Conservation (phyloP, 2,329 filamentous ascomycete genomes). For the Xylaria sp. region DNA sequence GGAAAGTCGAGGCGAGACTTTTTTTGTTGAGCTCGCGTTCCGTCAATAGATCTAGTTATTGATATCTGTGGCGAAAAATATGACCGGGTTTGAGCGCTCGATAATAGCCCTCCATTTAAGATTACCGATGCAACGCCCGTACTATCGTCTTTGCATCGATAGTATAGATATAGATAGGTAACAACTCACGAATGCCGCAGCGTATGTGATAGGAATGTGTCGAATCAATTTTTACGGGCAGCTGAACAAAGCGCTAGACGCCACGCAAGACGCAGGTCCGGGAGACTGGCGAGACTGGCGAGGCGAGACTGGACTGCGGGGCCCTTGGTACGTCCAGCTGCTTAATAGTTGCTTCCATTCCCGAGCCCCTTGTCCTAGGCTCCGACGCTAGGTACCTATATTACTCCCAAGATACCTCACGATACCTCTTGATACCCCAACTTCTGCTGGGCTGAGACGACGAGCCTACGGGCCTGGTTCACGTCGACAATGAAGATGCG, state of each 20-base stretch:
- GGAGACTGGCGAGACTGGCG: slow-evolving; percentile 8
- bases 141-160: slow-evolving; percentile 1
- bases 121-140: background rate
- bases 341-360: slow-evolving; percentile 9
- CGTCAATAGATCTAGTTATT: background rate
- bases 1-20: background rate
- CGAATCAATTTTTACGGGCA: slow-evolving; percentile 1
- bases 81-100: background rate
- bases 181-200: background rate
- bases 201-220: slow-evolving; percentile 4
- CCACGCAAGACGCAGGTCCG: slow-evolving; percentile 22
- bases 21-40: background rate
- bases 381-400: background rate
- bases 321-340: too few relatives aligned
- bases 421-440: too few relatives aligned
- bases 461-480: too few relatives aligned
- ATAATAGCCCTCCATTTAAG: background rate
- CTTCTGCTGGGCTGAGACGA: slow-evolving; percentile 27
- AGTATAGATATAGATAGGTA: background rate
- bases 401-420: too few relatives aligned
- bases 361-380: slow-evolving; percentile 11
- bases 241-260: slow-evolving; percentile 10
- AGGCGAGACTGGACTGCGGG: too few relatives aligned
- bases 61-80: background rate
- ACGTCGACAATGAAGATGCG: slow-evolving; percentile 8